A percentile compares a stretch with the other conserved stretches of the same genome.
These are phyloP conservation scores for Galerina marginata DNA, from an alignment of 768 basidiomycete genomes.

Conservation along the genomic window DNA sequence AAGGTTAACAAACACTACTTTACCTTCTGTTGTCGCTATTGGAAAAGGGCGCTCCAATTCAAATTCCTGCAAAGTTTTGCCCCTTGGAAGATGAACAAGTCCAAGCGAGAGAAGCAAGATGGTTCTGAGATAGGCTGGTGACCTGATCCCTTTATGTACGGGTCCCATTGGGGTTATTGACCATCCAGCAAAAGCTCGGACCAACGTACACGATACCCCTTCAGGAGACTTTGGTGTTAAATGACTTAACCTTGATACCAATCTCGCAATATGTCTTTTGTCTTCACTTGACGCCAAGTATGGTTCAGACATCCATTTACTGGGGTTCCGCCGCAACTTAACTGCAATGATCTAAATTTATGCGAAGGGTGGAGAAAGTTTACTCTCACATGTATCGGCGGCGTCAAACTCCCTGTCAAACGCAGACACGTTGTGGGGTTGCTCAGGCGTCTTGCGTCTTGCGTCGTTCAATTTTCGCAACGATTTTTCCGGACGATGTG, in stretches of 20 bases:
- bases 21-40: background rate
- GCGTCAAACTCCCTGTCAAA: conserved; percentile 1
- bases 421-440: background rate
- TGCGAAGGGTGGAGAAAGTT: conserved; percentile 7
- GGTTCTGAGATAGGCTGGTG: background rate
- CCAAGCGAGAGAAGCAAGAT: background rate
- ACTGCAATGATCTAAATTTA: background rate
- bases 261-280: conserved; percentile 13
- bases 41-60: no score
- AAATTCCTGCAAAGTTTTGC: background rate
- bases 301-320: conserved; percentile 2
- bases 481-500: background rate
- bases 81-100: background rate
- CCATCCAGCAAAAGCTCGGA: conserved; percentile 12
- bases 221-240: conserved; percentile 1
- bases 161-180: conserved; percentile 6
- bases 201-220: conserved; percentile 12
- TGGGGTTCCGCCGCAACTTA: background rate
- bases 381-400: conserved; percentile 2
- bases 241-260: conserved; percentile 1
- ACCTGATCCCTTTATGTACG: conserved; percentile 9
- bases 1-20: background rate
- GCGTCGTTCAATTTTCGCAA: background rate
- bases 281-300: background rate
- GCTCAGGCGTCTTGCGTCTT: no score